Base-by-base conservation (phyloP, 108 stramenopile genomes). In the Cyclotella distinguenda region DNA sequence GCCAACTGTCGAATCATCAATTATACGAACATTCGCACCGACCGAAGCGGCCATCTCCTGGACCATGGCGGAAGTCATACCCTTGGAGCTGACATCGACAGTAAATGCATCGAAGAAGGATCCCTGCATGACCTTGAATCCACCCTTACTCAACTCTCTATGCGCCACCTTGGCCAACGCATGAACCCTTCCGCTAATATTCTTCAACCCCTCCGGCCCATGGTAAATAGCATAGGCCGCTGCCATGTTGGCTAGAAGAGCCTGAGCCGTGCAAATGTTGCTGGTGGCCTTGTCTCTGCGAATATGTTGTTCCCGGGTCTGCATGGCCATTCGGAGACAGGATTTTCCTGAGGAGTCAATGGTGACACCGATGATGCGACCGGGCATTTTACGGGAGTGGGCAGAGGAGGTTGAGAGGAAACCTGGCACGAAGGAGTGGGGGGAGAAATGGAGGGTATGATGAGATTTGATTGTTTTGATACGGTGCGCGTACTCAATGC, bases 221-320 rank as follows among this genome's bases (percentile, higher is more conserved):
- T 99, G 99, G 81, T 99, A 98, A 47, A 98, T 83, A n/a, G 93
- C 97, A 80, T 98, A 99, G 25, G 96, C 78, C 12, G 99, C 96
- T 11, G 99, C 99, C 95, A 99, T 97, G 82, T 99, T 99, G 48
- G 99, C 99, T 47, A 99, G 77, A 16, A 99, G 79, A 5, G 99
- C 99, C 73, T 99, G 99, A 0, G 99, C 99, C 1, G 99, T 99
- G 72, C 99, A 99, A 70, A 99, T 99, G 69, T 99, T 99, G 59
- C 88, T 91, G 7, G 99, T 99, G 28, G 99, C 99, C 84, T 98
- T 99, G 82, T 99, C 99, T 35, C 99, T 93, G 35, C 97, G 90
- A 68, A 98, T 98, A 79, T 96, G 95, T 70, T 97, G 97, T 79
- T 97, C 97, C 33, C 96, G 87, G 22, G 96, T 98, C 79, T 99